Base-by-base conservation (phyloP, 148 eudicot species). In the Vaccinium corymbosum region DNA sequence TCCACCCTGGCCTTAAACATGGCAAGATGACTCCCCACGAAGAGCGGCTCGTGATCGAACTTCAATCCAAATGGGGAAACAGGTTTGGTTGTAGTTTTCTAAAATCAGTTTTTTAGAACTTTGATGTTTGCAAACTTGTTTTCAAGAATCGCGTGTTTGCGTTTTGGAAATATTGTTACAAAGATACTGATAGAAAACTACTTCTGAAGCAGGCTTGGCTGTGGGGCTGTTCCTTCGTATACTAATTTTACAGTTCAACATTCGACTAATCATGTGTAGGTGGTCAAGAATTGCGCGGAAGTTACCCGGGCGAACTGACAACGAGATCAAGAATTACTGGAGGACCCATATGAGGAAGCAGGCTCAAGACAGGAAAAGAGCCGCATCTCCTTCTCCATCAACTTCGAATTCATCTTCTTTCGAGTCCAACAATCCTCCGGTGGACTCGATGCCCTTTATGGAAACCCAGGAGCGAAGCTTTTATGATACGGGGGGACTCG, bases 1-100 rank as follows among this genome's bases (percentile, higher is more conserved):
- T 96, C 46, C 91, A 96, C 75, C 98, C 98, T 6, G 94, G 91
- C 49, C 95, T 96, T 85, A 94, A 94, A 85, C 89, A 92, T 46
- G 97, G 95, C 84, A 96, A 94, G 89, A 92, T 96, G 97, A 90
- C 95, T 48, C 91, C 98, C 64, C 90, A 88, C 17, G 98, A 95
- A 83, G 98, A 95, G 89, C 90, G 87, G 64, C 98, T 95, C 53
- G 91, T 96, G 22, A 88, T 94, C 64, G 92, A 96, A 66, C 97
- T 93, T 80, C 98, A 96, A 78, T 84, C 93, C 83, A 93, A 93
- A 87, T 94, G 94, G 94, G 98, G 98, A 78, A 96, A 96, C 82
- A 96, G 98, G 98, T 96, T 84, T 46, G 71, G 70, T 62, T n/a
- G 9, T 62, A n/a, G 70, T 62, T 62, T 62, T n/a, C 27, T 22